These are phyloP conservation scores for Plantago ovata DNA, from an alignment of 257 asterid genomes.

Conservation along the genomic window DNA sequence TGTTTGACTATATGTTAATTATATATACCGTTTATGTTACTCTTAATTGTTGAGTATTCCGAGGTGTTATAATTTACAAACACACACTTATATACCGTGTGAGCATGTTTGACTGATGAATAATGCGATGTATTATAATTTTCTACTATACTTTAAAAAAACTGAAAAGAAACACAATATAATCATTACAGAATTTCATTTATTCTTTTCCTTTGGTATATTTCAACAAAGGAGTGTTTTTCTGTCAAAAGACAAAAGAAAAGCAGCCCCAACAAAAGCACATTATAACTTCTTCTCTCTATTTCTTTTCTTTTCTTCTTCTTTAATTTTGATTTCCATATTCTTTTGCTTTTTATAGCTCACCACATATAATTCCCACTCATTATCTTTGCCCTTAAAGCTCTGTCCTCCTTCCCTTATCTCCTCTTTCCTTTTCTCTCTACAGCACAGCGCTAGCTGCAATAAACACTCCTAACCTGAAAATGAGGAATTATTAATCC, in stretches of 20 bases:
- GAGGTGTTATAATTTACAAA: no score
- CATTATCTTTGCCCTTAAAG: constrained; percentile 96
- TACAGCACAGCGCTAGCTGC: background rate
- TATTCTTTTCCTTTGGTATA: constrained; percentile 17
- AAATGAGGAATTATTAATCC: no score
- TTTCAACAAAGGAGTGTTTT: constrained; percentile 37
- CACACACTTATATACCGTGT: no score
- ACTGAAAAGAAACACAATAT: background rate
- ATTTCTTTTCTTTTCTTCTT: constrained; percentile 20
- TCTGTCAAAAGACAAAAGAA: constrained; percentile 40
- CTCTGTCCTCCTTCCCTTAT: constrained; percentile 43
- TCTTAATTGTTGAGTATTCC: no score
- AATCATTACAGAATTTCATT: constrained; percentile 17
- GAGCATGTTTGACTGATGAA: no score
- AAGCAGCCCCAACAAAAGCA: constrained; percentile 31
- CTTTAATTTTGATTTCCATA: constrained; percentile 13
- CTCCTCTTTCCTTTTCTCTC: constrained; percentile 38
- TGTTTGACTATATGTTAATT: no score
- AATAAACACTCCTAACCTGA: constrained; percentile 23
- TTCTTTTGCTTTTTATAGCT: constrained; percentile 56
- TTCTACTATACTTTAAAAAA: background rate
- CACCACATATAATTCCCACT: constrained; percentile 87
- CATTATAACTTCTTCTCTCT: constrained; percentile 26
- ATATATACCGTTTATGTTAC: no score
- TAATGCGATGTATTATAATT: no score